Percentiles rank a stretch among this genome's conserved stretches.
Conservation (phyloP, 176 grass and related monocot species). For the Cenchrus purpureus region DNA sequence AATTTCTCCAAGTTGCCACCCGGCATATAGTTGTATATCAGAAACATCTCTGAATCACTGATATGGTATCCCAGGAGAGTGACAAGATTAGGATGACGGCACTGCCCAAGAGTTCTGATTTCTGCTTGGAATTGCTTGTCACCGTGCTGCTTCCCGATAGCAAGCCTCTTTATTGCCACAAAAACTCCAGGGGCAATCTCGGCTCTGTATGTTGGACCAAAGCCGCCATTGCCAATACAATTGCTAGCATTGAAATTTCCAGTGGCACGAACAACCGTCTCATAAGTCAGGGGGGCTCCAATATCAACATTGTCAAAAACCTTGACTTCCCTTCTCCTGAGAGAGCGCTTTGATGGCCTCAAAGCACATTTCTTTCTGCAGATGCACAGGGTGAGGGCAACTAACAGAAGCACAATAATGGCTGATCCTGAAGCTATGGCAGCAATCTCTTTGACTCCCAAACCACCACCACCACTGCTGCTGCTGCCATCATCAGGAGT, state of each 20-base stretch:
- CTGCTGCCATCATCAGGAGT: conserved; percentile 17
- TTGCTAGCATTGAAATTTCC: conserved; percentile 86
- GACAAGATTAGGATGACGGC: conserved; percentile 81
- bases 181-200: conserved; percentile 80
- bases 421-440: conserved; percentile 55
- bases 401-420: conserved; percentile 57
- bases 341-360: conserved; percentile 40
- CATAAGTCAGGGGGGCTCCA: conserved; percentile 67
- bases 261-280: conserved; percentile 66
- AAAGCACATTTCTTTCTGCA: conserved; percentile 56
- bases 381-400: conserved; percentile 51
- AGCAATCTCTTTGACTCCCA: conserved; percentile 66
- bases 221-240: conserved; percentile 85
- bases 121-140: conserved; percentile 80
- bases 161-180: conserved; percentile 89
- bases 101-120: conserved; percentile 72
- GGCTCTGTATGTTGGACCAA: conserved; percentile 84
- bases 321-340: conserved; percentile 62
- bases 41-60: conserved; percentile 77
- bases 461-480: conserved; percentile 21
- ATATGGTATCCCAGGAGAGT: conserved; percentile 85
- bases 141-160: conserved; percentile 78
- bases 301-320: conserved; percentile 70
- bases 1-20: conserved; percentile 89
- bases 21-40: conserved; percentile 92